These are phyloP conservation scores for Gnomoniopsis smithogilvyi DNA, from an alignment of 2,329 filamentous ascomycete species.

Conservation along the genomic window DNA sequence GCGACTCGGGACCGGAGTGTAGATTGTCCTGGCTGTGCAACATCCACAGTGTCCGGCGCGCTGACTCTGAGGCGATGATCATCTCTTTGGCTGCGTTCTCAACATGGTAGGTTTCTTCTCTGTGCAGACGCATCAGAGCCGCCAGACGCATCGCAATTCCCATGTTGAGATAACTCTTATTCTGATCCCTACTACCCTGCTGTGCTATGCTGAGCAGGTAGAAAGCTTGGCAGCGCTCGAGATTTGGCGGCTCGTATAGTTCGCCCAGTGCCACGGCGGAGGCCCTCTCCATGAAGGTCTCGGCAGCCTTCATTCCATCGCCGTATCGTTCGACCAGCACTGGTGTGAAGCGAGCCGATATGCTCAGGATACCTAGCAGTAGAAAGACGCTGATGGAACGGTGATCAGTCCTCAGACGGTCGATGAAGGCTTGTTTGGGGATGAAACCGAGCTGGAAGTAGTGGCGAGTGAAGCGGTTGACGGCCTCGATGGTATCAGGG, in stretches of 20 bases:
- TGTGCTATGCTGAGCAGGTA: conserved; percentile 58
- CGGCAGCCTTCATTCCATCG: conserved; percentile 47
- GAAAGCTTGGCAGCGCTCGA: conserved; percentile 57
- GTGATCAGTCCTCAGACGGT: conserved; percentile 43
- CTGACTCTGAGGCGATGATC: conserved; percentile 51
- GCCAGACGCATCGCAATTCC: conserved; percentile 56
- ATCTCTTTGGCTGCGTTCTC: conserved; percentile 39
- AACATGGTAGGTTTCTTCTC: conserved; percentile 51
- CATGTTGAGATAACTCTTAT: conserved; percentile 55
- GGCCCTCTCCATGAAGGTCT: conserved; percentile 51
- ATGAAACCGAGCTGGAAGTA: conserved; percentile 61
- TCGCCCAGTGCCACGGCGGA: conserved; percentile 44
- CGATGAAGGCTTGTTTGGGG: conserved; percentile 48
- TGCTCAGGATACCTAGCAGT: conserved; percentile 51
- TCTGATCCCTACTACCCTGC: conserved; percentile 52
- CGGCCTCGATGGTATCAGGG: conserved; percentile 47
- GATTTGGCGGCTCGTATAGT: conserved; percentile 48
- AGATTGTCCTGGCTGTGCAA: conserved; percentile 56
- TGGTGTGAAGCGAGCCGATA: conserved; percentile 53
- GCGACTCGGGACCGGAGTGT: conserved; percentile 49
- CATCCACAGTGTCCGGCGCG: conserved; percentile 57
- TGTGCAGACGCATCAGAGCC: conserved; percentile 50
- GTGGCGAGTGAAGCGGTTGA: conserved; percentile 50
- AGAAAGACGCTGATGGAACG: conserved; percentile 52
- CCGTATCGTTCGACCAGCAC: conserved; percentile 46